phyloP scores from a whole-genome alignment of 2,329 filamentous ascomycete species.

The Fusarium brevicatenulatum region DNA sequence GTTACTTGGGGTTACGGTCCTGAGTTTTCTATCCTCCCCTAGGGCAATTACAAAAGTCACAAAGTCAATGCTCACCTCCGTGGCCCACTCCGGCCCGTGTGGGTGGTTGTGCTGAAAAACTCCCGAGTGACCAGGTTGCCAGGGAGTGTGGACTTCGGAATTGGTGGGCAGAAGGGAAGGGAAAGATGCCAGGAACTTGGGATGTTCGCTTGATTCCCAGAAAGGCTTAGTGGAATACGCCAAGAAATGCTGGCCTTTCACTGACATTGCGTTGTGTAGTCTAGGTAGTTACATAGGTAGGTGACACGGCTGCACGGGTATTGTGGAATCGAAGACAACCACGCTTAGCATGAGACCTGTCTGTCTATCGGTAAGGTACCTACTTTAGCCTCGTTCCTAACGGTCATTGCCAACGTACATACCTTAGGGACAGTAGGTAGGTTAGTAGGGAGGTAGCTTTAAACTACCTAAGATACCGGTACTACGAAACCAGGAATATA shows the following conservation, averaged over 20 bases:
- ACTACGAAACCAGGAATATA: not conserved
- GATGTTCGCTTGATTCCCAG: conserved; percentile 23
- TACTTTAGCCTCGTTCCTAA: not conserved
- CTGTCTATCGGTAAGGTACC: not conserved
- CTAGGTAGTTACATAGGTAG: not conserved
- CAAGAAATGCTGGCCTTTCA: conserved; percentile 25
- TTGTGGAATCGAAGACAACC: conserved; percentile 20
- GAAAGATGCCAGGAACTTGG: conserved; percentile 29
- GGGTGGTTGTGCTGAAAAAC: conserved; percentile 36
- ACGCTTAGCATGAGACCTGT: not conserved
- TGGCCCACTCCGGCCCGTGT: conserved; percentile 28
- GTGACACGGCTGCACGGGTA: not conserved
- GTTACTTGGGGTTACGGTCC: too few species aligned
- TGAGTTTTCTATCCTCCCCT: too few species aligned
- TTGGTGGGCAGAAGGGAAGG: not conserved
- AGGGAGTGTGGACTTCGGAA: conserved; percentile 8
- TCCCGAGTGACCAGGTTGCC: conserved; percentile 35
- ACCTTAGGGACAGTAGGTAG: too few species aligned
- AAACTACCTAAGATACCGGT: too few species aligned
- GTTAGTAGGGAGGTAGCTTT: not conserved
- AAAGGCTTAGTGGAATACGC: conserved; percentile 29
- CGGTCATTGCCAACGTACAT: not conserved
- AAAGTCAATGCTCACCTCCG: conserved; percentile 16
- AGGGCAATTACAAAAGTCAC: not conserved
- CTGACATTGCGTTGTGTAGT: conserved; percentile 13